These are phyloP conservation scores for Penicillium sp. DNA, from an alignment of 2,329 filamentous ascomycete genomes.

Conservation along the genomic window DNA sequence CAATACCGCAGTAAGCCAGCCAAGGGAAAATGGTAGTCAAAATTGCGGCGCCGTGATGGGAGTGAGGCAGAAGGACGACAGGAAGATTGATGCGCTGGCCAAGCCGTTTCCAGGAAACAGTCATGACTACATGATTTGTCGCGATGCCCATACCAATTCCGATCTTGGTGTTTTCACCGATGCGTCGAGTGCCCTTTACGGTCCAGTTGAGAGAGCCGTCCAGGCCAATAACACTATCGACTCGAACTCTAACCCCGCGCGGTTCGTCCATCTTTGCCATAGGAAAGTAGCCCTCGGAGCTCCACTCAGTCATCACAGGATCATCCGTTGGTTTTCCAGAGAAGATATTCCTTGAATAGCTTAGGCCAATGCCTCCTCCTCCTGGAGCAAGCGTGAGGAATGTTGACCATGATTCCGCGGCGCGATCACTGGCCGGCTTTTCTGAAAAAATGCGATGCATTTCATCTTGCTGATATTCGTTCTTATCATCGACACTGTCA, in stretches of 20 bases:
- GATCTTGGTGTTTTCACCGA: conserved; percentile 44
- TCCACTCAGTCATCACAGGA: conserved; percentile 45
- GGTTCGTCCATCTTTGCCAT: conserved; percentile 32
- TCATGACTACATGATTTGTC: conserved; percentile 41
- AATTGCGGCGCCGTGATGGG: conserved; percentile 38
- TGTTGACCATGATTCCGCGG: conserved; percentile 40
- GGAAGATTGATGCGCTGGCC: conserved; percentile 47
- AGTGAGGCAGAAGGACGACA: conserved; percentile 41
- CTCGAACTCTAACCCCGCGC: conserved; percentile 40
- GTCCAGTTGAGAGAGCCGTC: conserved; percentile 39
- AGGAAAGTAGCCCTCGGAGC: conserved; percentile 43
- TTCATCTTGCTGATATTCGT: conserved; percentile 24
- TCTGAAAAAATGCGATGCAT: conserved; percentile 12
- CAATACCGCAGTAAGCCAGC: conserved; percentile 44
- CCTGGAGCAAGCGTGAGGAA: conserved; percentile 34
- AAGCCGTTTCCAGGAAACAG: conserved; percentile 45
- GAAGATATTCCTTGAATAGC: conserved; percentile 45
- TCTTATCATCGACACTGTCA: conserved; percentile 23
- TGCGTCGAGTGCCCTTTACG: conserved; percentile 40
- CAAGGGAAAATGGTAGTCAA: conserved; percentile 44
- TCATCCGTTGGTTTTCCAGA: conserved; percentile 38
- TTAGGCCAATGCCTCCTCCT: conserved; percentile 34
- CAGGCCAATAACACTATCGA: conserved; percentile 31
- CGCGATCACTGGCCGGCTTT: conserved; percentile 24
- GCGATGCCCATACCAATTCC: conserved; percentile 46